A percentile compares a stretch with the other conserved stretches of the same genome.
Conservation (phyloP, 2,329 filamentous ascomycete genomes). For the Helotiales sp. region DNA sequence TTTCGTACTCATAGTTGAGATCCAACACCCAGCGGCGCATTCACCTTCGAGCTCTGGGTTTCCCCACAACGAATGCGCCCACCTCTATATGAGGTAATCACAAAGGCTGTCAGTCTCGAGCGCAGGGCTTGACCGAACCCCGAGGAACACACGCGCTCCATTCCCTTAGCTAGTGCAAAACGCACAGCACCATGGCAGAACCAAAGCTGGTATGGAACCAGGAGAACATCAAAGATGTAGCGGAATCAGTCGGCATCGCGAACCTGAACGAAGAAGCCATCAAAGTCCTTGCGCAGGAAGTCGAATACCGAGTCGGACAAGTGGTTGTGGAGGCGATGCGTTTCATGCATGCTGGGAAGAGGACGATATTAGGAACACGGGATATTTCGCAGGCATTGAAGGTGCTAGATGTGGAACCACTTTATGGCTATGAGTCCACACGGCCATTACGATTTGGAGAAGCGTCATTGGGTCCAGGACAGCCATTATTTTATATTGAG, state of each 20-base stretch:
- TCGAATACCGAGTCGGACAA: constrained; percentile 92
- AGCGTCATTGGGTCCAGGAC: constrained; percentile 87
- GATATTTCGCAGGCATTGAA: constrained; percentile 85
- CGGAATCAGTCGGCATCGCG: constrained; percentile 89
- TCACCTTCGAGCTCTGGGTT: not conserved
- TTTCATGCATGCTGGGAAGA: constrained; percentile 89
- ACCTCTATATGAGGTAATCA: constrained; percentile 7
- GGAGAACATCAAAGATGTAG: constrained; percentile 93
- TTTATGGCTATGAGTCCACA: constrained; percentile 95
- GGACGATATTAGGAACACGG: constrained; percentile 84
- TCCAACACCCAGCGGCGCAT: not conserved
- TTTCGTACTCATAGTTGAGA: too few relatives aligned
- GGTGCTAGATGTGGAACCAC: constrained; percentile 86
- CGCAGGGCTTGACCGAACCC: not conserved
- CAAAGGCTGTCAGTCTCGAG: not conserved
- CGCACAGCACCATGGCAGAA: constrained; percentile 26
- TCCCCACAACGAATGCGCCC: constrained; percentile 4
- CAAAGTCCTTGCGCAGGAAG: constrained; percentile 85
- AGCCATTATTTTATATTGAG: constrained; percentile 95
- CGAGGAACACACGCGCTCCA: not conserved
- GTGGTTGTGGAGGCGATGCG: constrained; percentile 92
- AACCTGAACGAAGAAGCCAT: constrained; percentile 82
- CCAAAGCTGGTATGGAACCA: constrained; percentile 79
- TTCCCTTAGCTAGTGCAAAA: not conserved
- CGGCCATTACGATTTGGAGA: constrained; percentile 89